Conservation (phyloP, 2,329 filamentous ascomycete genomes). For the Penicillium sp. region DNA sequence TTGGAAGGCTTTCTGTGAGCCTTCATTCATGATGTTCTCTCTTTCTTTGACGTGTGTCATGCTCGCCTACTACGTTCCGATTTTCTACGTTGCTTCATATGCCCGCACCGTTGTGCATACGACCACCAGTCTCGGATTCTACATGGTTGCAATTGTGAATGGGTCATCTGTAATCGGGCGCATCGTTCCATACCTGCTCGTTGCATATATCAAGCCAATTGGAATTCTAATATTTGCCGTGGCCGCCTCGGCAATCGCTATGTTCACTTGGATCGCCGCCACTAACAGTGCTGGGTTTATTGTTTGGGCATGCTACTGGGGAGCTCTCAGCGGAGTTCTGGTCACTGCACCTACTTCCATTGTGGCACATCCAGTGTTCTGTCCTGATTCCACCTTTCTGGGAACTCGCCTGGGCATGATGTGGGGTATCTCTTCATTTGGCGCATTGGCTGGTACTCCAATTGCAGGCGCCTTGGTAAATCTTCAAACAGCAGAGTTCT, state of each 20-base stretch:
- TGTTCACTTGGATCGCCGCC: slow-evolving; percentile 36
- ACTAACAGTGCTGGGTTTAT: slow-evolving; percentile 26
- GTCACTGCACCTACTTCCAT: slow-evolving; percentile 34
- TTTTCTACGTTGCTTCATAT: slow-evolving; percentile 47
- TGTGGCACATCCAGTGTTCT: slow-evolving; percentile 31
- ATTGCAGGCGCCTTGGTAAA: slow-evolving; percentile 35
- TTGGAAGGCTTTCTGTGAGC: slow-evolving; percentile 40
- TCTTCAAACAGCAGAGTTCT: slow-evolving; percentile 26
- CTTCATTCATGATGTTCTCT: slow-evolving; percentile 45
- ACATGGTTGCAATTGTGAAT: slow-evolving; percentile 56
- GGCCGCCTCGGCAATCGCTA: slow-evolving; percentile 27
- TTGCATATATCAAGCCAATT: slow-evolving; percentile 28
- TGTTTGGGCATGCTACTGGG: slow-evolving; percentile 36
- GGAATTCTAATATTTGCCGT: slow-evolving; percentile 22
- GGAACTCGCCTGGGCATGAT: slow-evolving; percentile 37
- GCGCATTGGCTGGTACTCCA: slow-evolving; percentile 32
- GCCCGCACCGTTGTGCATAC: slow-evolving; percentile 50
- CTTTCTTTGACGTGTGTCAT: slow-evolving; percentile 49
- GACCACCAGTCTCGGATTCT: slow-evolving; percentile 46
- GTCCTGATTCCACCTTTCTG: slow-evolving; percentile 26
- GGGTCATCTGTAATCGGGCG: slow-evolving; percentile 53
- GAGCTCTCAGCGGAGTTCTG: slow-evolving; percentile 31
- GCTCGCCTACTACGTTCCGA: slow-evolving; percentile 50
- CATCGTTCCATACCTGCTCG: slow-evolving; percentile 49
- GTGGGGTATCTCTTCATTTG: slow-evolving; percentile 38